These are phyloP conservation scores for Arthrocladium fulminans DNA, from an alignment of 2,329 filamentous ascomycete species.

Conservation along the genomic window DNA sequence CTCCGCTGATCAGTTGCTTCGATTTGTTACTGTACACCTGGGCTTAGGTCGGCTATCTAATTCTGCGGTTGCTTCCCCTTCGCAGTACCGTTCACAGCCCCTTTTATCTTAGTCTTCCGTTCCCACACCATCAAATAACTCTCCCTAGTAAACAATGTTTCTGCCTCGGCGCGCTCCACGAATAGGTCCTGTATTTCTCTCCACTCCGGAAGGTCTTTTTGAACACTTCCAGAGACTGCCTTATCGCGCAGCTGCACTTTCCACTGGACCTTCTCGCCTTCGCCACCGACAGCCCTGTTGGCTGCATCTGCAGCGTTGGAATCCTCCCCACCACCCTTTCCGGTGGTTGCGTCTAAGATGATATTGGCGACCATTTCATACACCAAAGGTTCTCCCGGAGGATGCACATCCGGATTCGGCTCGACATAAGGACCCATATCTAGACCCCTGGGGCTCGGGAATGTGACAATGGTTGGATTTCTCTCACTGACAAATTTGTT, in stretches of 20 bases:
- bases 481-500: conserved; percentile 96
- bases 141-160: conserved; percentile 86
- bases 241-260: conserved; percentile 82
- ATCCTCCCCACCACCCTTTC: conserved; percentile 46
- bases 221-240: conserved; percentile 27
- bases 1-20: no score
- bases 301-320: conserved; percentile 30
- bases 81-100: no score
- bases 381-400: conserved; percentile 71
- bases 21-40: no score
- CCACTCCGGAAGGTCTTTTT: conserved; percentile 61
- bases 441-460: conserved; percentile 71
- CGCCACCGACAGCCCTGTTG: conserved; percentile 64
- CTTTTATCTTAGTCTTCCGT: conserved; percentile 52
- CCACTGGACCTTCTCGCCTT: conserved; percentile 89
- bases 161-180: conserved; percentile 79
- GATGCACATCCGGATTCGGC: conserved; percentile 64
- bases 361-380: conserved; percentile 97
- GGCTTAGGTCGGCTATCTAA: no score
- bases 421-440: conserved; percentile 89
- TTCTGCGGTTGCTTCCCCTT: no score
- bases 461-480: conserved; percentile 97
- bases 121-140: conserved; percentile 97
- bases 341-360: conserved; percentile 60
- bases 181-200: conserved; percentile 88